These are phyloP conservation scores for Aspergillus sp. DNA, from an alignment of 2,329 filamentous ascomycete species.

Conservation along the genomic window DNA sequence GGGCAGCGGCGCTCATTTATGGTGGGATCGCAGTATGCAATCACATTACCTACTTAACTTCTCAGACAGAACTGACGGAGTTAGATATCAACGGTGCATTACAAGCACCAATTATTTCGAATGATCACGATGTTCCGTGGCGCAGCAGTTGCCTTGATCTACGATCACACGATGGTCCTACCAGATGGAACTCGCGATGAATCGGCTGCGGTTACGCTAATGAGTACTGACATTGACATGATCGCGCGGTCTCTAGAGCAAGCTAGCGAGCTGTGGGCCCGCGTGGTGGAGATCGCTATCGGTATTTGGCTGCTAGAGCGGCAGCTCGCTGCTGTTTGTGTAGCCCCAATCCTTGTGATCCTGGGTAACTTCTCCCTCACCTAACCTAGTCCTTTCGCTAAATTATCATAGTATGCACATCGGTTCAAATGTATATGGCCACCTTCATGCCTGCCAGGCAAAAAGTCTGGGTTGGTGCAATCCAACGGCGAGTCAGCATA, in stretches of 20 bases:
- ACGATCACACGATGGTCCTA: constrained; percentile 1
- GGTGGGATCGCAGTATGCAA: constrained; percentile 37
- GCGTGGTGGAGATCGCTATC: constrained; percentile 8
- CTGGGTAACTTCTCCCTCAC: background rate
- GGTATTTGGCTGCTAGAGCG: constrained; percentile 7
- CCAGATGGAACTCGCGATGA: background rate
- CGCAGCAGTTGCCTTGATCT: background rate
- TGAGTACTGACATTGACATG: constrained; percentile 10
- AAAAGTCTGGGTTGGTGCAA: constrained; percentile 1
- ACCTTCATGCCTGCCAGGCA: constrained; percentile 4
- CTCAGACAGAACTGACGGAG: background rate
- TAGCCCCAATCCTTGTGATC: background rate
- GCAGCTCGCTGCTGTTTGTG: constrained; percentile 8
- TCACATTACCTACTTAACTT: background rate
- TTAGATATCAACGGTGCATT: constrained; percentile 27
- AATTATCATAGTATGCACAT: background rate
- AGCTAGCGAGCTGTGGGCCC: constrained; percentile 1
- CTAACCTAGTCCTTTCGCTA: background rate
- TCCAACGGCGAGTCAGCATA: background rate
- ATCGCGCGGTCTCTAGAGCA: constrained; percentile 5
- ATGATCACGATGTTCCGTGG: constrained; percentile 33
- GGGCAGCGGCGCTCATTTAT: constrained; percentile 41
- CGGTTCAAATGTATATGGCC: constrained; percentile 2
- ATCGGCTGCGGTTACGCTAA: constrained; percentile 5
- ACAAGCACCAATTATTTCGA: constrained; percentile 39